Base-by-base conservation (phyloP, 139 green algal species). In the Closterium sp. region DNA sequence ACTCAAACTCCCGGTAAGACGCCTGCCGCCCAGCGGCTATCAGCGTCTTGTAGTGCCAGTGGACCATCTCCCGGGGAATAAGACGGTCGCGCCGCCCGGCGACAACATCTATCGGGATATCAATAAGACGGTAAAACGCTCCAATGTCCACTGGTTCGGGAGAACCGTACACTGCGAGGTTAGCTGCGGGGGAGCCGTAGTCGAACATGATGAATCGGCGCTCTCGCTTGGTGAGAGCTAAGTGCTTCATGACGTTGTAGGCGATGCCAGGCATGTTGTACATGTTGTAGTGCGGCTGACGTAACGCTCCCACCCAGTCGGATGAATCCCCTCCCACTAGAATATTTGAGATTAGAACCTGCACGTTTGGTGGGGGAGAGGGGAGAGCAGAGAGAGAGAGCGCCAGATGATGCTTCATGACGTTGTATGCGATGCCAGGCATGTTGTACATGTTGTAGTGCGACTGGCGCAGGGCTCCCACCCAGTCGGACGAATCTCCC, bases 231-330 rank as follows among this genome's bases (percentile, higher is more conserved):
- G 92, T 94, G 85, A 94, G 93, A 22, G 34, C 27, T 3, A 95
- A 10, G 79, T 95, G 93, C 91, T 90, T 93, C 30, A 89, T 70
- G 10, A 95, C 93, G 24, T 32, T n/a, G 42, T 94, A 89, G 11
- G 95, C 96, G 17, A 99, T 94, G 4, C 97, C 97, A 0, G 98
- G 98, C 98, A 99, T 99, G 95, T 96, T 93, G 31, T 95, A 95
- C 31, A 92, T 94, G 85, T 92, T 95, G 95, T 99, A 99, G 95
- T 99, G 98, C 22, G 98, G 98, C 96, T 98, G 97, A 94, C 96
- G 94, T 89, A 98, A 85, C 2, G 97, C 96, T 0, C 95, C 93
- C 88, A 98, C 96, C 97, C 97, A 99, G 91, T 98, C 95, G 90
- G 93, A 97, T 29, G 90, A 92, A 94, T 99, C 97, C 0, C 96